A percentile compares a stretch with the other conserved stretches of the same genome.
phyloP scores from a whole-genome alignment of 2,329 filamentous ascomycete species.

The Coniella lustricola region DNA sequence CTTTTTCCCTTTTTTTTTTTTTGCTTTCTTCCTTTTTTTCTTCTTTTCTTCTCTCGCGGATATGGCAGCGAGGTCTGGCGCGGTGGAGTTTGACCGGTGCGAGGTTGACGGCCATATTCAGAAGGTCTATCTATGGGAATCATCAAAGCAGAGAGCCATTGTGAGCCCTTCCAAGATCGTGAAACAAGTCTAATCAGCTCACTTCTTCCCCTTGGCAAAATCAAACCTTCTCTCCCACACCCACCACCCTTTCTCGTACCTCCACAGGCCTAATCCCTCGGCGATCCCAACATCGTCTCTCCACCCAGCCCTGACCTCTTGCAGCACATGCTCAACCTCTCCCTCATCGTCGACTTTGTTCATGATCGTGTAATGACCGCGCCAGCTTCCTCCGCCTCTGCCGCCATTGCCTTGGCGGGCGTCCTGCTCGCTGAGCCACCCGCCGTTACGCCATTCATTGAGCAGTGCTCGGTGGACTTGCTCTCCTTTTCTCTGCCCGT shows the following conservation, averaged over 20 bases:
- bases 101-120: too few relatives aligned
- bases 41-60: too few relatives aligned
- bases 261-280: constrained; percentile 5
- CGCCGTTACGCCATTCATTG: background rate
- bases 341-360: constrained; percentile 6
- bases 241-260: constrained; percentile 10
- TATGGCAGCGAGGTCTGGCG: too few relatives aligned
- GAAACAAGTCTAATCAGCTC: too few relatives aligned
- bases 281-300: constrained; percentile 6
- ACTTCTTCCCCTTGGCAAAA: background rate
- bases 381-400: background rate
- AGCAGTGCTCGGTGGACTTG: background rate
- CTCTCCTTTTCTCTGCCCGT: background rate
- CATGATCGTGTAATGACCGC: constrained; percentile 11
- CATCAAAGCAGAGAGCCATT: too few relatives aligned
- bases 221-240: constrained; percentile 4
- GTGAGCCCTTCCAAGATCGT: too few relatives aligned
- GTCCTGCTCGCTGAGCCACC: constrained; percentile 8
- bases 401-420: background rate
- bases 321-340: constrained; percentile 3
- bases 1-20: too few relatives aligned
- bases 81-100: too few relatives aligned
- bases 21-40: too few relatives aligned
- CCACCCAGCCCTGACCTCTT: background rate
- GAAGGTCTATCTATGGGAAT: too few relatives aligned